phyloP scores from a whole-genome alignment of 2,329 filamentous ascomycete species.

The Alternaria consortialis region DNA sequence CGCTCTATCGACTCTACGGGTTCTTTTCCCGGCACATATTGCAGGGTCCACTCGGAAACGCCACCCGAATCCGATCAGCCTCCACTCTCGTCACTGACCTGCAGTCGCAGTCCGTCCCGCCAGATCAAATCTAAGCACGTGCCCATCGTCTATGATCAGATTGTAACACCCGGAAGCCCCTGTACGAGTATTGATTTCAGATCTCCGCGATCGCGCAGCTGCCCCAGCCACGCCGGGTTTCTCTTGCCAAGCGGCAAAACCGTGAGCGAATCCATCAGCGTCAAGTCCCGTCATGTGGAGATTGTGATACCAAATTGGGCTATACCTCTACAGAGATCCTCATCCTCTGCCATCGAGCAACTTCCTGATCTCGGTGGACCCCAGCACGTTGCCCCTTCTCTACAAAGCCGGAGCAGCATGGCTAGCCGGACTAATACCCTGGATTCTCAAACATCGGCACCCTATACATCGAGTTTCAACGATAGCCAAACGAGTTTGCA shows the following conservation, averaged over 20 bases:
- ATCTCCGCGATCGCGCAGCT: conserved; percentile 43
- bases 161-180: conserved; percentile 49
- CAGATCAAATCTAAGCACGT: conserved; percentile 53
- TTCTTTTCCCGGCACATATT: conserved; percentile 35
- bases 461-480: conserved; percentile 55
- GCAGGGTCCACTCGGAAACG: conserved; percentile 32
- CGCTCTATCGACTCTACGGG: conserved; percentile 42
- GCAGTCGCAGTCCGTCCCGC: conserved; percentile 33
- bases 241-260: conserved; percentile 41
- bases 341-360: conserved; percentile 45
- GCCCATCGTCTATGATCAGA: conserved; percentile 55
- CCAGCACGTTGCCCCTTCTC: conserved; percentile 29
- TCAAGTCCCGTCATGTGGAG: conserved; percentile 58
- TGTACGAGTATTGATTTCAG: conserved; percentile 46
- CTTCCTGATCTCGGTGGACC: conserved; percentile 28
- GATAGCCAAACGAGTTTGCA: conserved; percentile 59
- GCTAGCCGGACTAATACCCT: conserved; percentile 58
- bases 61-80: conserved; percentile 30
- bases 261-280: conserved; percentile 41
- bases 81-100: conserved; percentile 29
- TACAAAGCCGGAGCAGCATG: conserved; percentile 51
- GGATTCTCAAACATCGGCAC: conserved; percentile 57
- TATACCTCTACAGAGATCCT: conserved; percentile 52
- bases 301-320: conserved; percentile 59
- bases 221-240: conserved; percentile 41